Conservation (phyloP, 805 yeast genomes). For the Schwanniomyces vanrijiae region DNA sequence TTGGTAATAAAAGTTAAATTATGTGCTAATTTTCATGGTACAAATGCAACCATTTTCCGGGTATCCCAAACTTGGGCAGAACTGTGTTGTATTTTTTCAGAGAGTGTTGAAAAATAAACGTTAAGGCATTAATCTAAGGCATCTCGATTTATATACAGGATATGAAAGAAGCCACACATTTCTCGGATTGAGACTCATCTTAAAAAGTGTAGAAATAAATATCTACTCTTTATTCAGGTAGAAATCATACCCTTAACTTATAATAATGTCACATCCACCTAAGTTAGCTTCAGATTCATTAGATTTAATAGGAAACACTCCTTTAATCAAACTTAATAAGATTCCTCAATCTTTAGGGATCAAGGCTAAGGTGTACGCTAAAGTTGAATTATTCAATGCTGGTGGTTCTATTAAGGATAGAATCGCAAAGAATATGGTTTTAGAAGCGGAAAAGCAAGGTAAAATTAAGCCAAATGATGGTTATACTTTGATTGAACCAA, state of each 20-base stretch:
- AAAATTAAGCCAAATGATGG: slow-evolving; percentile 69
- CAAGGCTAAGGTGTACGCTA: slow-evolving; percentile 69
- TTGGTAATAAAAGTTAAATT: too few species aligned
- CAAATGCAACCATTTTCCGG: too few species aligned
- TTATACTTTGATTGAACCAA: slow-evolving; percentile 81
- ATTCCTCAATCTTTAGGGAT: slow-evolving; percentile 76
- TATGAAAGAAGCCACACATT: background rate
- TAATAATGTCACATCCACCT: slow-evolving; percentile 3
- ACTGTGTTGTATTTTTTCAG: background rate
- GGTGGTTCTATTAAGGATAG: slow-evolving; percentile 92
- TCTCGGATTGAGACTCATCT: background rate
- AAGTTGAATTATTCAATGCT: slow-evolving; percentile 80
- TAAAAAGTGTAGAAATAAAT: background rate
- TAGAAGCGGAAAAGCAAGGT: slow-evolving; percentile 78
- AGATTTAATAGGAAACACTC: slow-evolving; percentile 84
- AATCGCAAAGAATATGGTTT: slow-evolving; percentile 83
- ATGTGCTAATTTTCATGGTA: too few species aligned
- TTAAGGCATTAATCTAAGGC: background rate
- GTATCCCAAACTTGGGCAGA: background rate
- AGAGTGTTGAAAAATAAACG: background rate
- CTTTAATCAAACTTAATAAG: slow-evolving; percentile 69
- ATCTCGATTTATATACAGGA: background rate
- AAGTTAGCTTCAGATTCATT: slow-evolving; percentile 50
- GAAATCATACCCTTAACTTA: background rate
- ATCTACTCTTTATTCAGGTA: background rate